Percentiles rank a stretch among this genome's conserved stretches.
Evolutionary conservation across 1,139 yeast species (phyloP).

Genomic region (Blastobotrys persicus): DNA sequence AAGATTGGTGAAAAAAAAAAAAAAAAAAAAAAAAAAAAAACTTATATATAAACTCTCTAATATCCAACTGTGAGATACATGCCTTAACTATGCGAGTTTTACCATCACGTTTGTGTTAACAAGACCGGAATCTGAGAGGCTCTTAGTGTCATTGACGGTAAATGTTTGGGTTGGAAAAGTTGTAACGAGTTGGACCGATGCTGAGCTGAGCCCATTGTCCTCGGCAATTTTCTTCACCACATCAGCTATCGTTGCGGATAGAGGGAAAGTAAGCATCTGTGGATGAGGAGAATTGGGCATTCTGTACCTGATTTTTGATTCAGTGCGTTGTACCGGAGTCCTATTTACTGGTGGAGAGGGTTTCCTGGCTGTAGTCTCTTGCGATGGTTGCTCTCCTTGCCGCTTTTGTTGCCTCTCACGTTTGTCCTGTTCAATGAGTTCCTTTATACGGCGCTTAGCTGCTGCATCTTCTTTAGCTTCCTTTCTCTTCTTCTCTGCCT

Average conservation of each 20-base stretch:
- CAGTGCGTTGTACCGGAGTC: constrained; percentile 27
- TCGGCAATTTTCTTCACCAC: constrained; percentile 33
- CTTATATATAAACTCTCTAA: too few species aligned
- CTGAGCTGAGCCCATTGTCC: constrained; percentile 27
- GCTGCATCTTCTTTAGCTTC: constrained; percentile 36
- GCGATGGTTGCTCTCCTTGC: constrained; percentile 14
- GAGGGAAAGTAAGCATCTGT: constrained; percentile 32
- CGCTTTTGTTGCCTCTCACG: constrained; percentile 32
- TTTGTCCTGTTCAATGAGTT: constrained; percentile 40
- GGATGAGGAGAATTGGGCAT: constrained; percentile 29
- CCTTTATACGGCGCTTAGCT: constrained; percentile 38
- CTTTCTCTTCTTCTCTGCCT: constrained; percentile 35
- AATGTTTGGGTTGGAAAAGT: constrained; percentile 36
- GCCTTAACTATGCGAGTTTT: constrained; percentile 3
- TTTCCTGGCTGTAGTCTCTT: constrained; percentile 7
- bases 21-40: too few species aligned
- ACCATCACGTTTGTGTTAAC: constrained; percentile 33
- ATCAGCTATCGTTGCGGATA: constrained; percentile 32
- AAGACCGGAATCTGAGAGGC: constrained; percentile 34
- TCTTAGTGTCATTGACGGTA: constrained; percentile 28
- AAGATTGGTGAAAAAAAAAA: too few species aligned
- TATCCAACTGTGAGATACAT: too few species aligned
- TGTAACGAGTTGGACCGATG: constrained; percentile 29
- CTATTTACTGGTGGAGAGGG: constrained; percentile 15
- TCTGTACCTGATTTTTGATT: constrained; percentile 35